A percentile compares a stretch with the other conserved stretches of the same genome.
phyloP scores from a whole-genome alignment of 1,139 yeast genomes.

The Diutina sp. region DNA sequence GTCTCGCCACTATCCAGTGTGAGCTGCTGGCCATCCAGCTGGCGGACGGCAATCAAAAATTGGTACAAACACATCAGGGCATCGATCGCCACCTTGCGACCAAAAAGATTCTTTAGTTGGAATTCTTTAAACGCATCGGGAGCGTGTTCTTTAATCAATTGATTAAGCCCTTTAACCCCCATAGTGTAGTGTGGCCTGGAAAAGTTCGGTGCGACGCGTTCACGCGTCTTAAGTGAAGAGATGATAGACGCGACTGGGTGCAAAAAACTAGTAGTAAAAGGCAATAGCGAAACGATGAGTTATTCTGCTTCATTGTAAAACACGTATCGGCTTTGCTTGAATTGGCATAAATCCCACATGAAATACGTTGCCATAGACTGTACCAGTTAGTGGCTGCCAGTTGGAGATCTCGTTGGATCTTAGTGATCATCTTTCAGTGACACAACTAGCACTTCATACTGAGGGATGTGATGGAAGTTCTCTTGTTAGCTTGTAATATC shows the following conservation, averaged over 20 bases:
- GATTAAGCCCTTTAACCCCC: slow-evolving; percentile 41
- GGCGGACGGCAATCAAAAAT: slow-evolving; percentile 90
- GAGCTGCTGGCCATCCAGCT: slow-evolving; percentile 90
- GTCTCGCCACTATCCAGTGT: slow-evolving; percentile 86
- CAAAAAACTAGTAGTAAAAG: too few relatives aligned
- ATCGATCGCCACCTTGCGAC: slow-evolving; percentile 91
- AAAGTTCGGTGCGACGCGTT: not conserved
- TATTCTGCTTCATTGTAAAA: too few relatives aligned
- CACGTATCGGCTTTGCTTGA: too few relatives aligned
- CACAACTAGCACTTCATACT: too few relatives aligned
- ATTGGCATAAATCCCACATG: too few relatives aligned
- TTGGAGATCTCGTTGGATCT: too few relatives aligned
- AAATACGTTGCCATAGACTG: too few relatives aligned
- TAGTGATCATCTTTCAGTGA: too few relatives aligned
- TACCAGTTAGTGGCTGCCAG: too few relatives aligned
- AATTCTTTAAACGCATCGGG: slow-evolving; percentile 67
- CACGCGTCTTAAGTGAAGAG: not conserved
- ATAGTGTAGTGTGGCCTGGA: not conserved
- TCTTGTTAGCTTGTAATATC: too few relatives aligned
- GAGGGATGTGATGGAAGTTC: too few relatives aligned
- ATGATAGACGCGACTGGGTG: not conserved
- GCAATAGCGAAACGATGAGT: too few relatives aligned
- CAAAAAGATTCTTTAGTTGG: slow-evolving; percentile 78
- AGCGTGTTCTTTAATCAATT: slow-evolving; percentile 78
- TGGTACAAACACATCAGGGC: slow-evolving; percentile 89